Conservation (phyloP, 768 basidiomycete species). For the Mycena leptocephala region DNA sequence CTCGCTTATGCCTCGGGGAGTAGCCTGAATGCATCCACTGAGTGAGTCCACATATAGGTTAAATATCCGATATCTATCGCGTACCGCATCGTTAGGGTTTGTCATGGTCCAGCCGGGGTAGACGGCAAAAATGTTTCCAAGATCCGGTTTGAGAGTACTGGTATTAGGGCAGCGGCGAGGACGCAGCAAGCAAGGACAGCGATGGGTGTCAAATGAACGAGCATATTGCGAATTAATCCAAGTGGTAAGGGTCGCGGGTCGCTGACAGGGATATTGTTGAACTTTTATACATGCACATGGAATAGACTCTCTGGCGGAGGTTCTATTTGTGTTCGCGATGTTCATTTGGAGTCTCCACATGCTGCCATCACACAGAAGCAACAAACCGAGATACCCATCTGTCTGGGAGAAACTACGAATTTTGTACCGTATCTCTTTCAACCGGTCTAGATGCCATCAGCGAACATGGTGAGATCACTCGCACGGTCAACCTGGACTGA, state of each 20-base stretch:
- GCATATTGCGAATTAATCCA: too few species aligned
- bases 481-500: too few species aligned
- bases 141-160: conserved; percentile 10
- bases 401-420: too few species aligned
- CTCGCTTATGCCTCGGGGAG: conserved; percentile 1
- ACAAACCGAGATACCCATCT: too few species aligned
- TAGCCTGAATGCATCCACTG: neutral
- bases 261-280: too few species aligned
- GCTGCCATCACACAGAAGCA: too few species aligned
- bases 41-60: conserved; percentile 5
- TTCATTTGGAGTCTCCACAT: neutral
- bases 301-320: neutral
- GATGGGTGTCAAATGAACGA: neutral
- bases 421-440: too few species aligned
- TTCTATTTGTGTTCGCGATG: neutral
- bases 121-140: conserved; percentile 11
- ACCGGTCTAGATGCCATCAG: too few species aligned
- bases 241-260: too few species aligned
- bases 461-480: too few species aligned
- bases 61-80: neutral
- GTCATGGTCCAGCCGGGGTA: conserved; percentile 6
- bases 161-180: neutral
- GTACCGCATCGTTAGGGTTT: neutral
- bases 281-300: neutral
- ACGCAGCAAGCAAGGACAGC: conserved; percentile 5